Evolutionary conservation across 805 yeast species (phyloP), one percentile per base, ranked within the genome.

Genomic region (Kregervanrija pseudodelftensis): DNA sequence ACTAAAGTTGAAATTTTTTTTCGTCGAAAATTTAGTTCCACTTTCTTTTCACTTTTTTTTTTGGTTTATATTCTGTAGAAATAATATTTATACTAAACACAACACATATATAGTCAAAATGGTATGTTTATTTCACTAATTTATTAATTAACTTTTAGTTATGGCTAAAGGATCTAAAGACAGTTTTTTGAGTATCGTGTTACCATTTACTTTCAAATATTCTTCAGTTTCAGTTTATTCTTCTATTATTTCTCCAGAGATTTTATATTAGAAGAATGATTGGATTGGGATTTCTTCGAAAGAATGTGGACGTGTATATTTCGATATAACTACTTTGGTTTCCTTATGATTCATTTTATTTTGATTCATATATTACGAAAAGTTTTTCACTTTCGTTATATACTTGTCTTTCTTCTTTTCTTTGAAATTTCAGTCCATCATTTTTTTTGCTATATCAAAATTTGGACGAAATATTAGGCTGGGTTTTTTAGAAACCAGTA

Each of bases 81-180:
- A 2, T 22, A 22, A 22, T 22, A 5, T 5, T 22, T 8, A 22
- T 5, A 37, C 17, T 15, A 14, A 16, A 28, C 11, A 14, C 17
- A 11, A 28, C 37, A 9, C 11, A 40, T 40, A 39, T 15, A 35
- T 11, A 37, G 5, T 36, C 45, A 52, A 36, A 51, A 58, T 58
- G 62, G 62, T 58, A 57, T 46, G 63, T 58, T 14, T 30, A 10
- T 32, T 32, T 32, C 36, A 30, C 17, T 34, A 14, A 32, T 12
- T 5, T 7, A 22, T 22, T 22, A 22, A 22, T 22, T 22, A 22
- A 22, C 28, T 22, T 22, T 22, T 22, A 37, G 14, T 14, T 16
- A 44, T 17, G 56, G 64, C 64, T 60, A 55, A 57, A 54, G 64
- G 64, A 60, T 54, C 57, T 51, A 57, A 57, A 55, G 59, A 54